Evolutionary conservation across 1,284 basidiomycete species (phyloP).

Genomic region (Gomphus bonarii): DNA sequence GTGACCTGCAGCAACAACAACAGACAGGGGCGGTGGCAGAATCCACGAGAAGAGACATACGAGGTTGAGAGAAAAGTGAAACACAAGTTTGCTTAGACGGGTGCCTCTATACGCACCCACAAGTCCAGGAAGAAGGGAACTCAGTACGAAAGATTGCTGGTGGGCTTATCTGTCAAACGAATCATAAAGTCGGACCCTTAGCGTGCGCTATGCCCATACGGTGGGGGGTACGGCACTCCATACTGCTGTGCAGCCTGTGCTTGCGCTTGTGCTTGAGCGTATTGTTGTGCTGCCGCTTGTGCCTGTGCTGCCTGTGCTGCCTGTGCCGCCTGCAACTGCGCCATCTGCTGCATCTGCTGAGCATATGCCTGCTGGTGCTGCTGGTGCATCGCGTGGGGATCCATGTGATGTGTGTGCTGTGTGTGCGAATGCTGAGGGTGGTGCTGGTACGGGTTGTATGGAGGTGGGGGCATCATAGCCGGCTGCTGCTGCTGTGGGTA

Average conservation of each 20-base stretch:
- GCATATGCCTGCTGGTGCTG: conserved; percentile 30
- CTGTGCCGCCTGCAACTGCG: conserved; percentile 21
- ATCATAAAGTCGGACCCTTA: neutral
- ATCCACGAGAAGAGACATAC: neutral
- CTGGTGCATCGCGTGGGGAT: conserved; percentile 19
- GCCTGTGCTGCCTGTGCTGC: conserved; percentile 26
- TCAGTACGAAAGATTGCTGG: neutral
- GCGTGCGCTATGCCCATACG: conserved; percentile 6
- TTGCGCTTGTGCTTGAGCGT: conserved; percentile 17
- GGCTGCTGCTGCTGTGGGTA: conserved; percentile 30
- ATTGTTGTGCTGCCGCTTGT: conserved; percentile 25
- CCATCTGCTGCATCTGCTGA: conserved; percentile 31
- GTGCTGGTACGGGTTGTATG: conserved; percentile 42
- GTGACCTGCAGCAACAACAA: neutral
- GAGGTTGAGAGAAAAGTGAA: neutral
- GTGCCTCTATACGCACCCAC: neutral
- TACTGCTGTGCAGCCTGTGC: neutral
- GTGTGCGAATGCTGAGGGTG: conserved; percentile 31
- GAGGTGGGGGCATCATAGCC: conserved; percentile 38
- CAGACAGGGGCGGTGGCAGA: neutral
- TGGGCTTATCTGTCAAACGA: neutral
- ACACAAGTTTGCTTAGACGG: neutral
- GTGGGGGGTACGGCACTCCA: conserved; percentile 4
- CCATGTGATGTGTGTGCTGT: conserved; percentile 1
- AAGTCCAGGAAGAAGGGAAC: neutral